A percentile compares a stretch with the other conserved stretches of the same genome.
Evolutionary conservation across 2,329 filamentous ascomycete genomes (phyloP).

Genomic region (Lecanicillium sp.): DNA sequence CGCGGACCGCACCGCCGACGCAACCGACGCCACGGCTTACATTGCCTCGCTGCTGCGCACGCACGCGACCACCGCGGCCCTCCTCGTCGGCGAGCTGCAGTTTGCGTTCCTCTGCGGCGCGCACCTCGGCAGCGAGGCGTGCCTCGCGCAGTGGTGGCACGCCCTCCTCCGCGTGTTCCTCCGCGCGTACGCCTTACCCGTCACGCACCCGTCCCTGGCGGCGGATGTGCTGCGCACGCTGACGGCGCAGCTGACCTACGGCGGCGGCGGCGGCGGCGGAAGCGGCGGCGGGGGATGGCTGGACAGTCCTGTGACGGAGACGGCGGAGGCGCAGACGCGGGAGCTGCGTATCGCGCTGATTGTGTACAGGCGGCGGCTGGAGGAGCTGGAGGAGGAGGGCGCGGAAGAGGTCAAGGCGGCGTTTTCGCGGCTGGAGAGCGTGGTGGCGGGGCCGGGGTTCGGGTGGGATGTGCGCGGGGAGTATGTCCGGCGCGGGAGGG

Average conservation of each 20-base stretch:
- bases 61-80: slow-evolving; percentile 27
- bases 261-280: too few species aligned
- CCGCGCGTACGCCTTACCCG: slow-evolving; percentile 41
- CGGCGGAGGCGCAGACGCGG: slow-evolving; percentile 24
- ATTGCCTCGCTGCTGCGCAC: slow-evolving; percentile 35
- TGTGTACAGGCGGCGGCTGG: slow-evolving; percentile 48
- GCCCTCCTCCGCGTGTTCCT: slow-evolving; percentile 47
- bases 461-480: slow-evolving; percentile 52
- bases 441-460: slow-evolving; percentile 33
- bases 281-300: too few species aligned
- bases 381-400: slow-evolving; percentile 35
- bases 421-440: slow-evolving; percentile 34
- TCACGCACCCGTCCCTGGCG: slow-evolving; percentile 37
- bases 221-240: slow-evolving; percentile 43
- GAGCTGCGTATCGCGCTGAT: slow-evolving; percentile 43
- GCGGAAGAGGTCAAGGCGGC: slow-evolving; percentile 32
- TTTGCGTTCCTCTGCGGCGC: slow-evolving; percentile 53
- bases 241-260: slow-evolving; percentile 50
- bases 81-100: slow-evolving; percentile 55
- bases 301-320: slow-evolving; percentile 38
- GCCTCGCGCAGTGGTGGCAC: slow-evolving; percentile 58
- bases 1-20: slow-evolving; percentile 36
- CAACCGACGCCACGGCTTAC: slow-evolving; percentile 43
- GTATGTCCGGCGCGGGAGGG: slow-evolving; percentile 41
- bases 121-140: slow-evolving; percentile 52